Evolutionary conservation across 2,329 filamentous ascomycete species (phyloP), one percentile per base, ranked within the genome.

Genomic region (Ophiostoma ulmi): DNA sequence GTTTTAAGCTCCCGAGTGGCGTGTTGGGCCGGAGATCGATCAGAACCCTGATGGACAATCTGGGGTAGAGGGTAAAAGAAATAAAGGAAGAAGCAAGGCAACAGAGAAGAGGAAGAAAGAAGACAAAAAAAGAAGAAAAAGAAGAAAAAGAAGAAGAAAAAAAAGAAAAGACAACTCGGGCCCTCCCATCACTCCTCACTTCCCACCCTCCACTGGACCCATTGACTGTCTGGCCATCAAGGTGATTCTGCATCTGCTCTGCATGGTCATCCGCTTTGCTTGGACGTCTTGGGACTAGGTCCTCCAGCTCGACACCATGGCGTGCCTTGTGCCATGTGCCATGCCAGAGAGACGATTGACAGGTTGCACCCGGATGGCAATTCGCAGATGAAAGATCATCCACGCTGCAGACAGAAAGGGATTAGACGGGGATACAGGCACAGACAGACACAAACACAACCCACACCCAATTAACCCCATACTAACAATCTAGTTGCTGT

Each of bases 401-500:
- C n/a, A 58, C 52, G 22, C 11, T 10, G 11, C n/a, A 26, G 14
- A 58, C 8, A 55, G 8, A 10, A 17, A 58, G 11, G 11, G 0
- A 58, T 13, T 26, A 13, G 52, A 26, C 44, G 5, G 7, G 17
- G 44, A n/a, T 8, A 48, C 63, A 48, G 41, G 0, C 44, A 48
- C 6, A 48, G 3, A 17, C 41, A 44, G 13, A 44, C 41, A 44
- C 41, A 17, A 83, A 78, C 83, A 84, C 82, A 81, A 64, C 1
- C 68, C 14, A 14, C 2, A 52, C 36, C 22, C 22, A 36, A 14
- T 20, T 7, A 17, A 48, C 26, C 22, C 20, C 26, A 31, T 38
- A 44, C 69, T 70, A 61, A 70, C n/a, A 39, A 35, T 26, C 35
- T 79, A 98, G 95, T 98, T 85, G 92, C 91, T 84, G 93, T 97